Percentiles rank a stretch among this genome's conserved stretches.
Evolutionary conservation across 768 basidiomycete genomes (phyloP).

Genomic region (Pisolithus microcarpus): DNA sequence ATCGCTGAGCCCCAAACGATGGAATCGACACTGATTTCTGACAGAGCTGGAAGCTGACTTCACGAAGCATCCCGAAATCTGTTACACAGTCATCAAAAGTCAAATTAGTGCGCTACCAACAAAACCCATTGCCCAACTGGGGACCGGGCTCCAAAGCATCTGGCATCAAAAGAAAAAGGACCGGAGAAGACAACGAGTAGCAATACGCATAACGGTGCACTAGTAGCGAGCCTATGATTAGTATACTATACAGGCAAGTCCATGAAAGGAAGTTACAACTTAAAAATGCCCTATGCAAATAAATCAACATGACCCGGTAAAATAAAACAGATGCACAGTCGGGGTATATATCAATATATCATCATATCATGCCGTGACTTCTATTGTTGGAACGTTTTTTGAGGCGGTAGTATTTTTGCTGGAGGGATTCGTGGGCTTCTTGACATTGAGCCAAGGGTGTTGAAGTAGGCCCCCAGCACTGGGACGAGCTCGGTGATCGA

Average conservation of each 20-base stretch:
- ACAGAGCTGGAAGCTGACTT: constrained; percentile 68
- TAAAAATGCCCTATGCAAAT: background rate
- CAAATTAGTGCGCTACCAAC: constrained; percentile 83
- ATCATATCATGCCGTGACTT: constrained; percentile 18
- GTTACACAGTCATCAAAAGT: constrained; percentile 54
- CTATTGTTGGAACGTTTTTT: constrained; percentile 23
- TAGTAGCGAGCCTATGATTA: background rate
- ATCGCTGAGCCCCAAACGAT: constrained; percentile 2
- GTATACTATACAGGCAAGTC: background rate
- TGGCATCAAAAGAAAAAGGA: constrained; percentile 28
- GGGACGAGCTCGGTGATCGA: constrained; percentile 75
- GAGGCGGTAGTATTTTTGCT: constrained; percentile 15
- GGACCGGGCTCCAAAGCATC: constrained; percentile 72
- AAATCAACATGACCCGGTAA: background rate
- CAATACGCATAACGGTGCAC: background rate
- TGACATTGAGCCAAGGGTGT: constrained; percentile 59
- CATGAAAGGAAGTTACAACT: constrained; percentile 1
- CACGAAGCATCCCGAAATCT: constrained; percentile 59
- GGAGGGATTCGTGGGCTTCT: constrained; percentile 24
- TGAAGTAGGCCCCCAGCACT: constrained; percentile 69
- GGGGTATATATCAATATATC: background rate
- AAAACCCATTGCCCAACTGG: constrained; percentile 90
- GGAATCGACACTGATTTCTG: background rate
- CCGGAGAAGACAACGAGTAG: constrained; percentile 5
- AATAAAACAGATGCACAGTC: background rate